Percentiles rank a stretch among this genome's conserved stretches.
Evolutionary conservation across 139 green algal genomes (phyloP).

Genomic region (Pleodorina starrii): DNA sequence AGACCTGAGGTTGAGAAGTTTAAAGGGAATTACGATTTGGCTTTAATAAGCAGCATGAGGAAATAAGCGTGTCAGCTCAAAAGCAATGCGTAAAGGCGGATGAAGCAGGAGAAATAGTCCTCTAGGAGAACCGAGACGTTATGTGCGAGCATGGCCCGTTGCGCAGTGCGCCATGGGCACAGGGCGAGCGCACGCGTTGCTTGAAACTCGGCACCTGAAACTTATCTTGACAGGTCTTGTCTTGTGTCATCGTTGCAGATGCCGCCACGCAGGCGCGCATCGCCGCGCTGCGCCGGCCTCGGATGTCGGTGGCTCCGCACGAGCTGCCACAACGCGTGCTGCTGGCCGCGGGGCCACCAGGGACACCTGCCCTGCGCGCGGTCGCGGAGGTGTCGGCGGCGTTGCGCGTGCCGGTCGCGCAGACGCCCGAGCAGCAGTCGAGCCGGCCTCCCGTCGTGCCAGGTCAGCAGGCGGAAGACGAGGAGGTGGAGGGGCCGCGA

Average conservation of each 20-base stretch:
- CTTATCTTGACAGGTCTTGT: no score
- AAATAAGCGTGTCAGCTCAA: no score
- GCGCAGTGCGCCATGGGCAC: no score
- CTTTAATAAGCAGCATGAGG: no score
- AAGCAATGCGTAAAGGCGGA: no score
- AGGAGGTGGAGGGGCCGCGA: background rate
- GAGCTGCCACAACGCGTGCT: slow-evolving; percentile 26
- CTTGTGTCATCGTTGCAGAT: slow-evolving; percentile 24
- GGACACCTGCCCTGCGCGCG: background rate
- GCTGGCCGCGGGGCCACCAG: background rate
- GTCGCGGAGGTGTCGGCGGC: background rate
- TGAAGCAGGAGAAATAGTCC: no score
- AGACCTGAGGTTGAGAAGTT: no score
- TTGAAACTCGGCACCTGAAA: no score
- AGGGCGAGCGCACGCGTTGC: no score
- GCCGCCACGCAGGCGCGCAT: background rate
- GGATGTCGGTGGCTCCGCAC: slow-evolving; percentile 10
- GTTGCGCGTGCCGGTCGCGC: background rate
- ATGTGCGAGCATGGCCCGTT: no score
- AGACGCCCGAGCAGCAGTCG: background rate
- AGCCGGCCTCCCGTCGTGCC: background rate
- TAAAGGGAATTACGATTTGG: no score
- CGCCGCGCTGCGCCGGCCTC: background rate
- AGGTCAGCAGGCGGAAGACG: slow-evolving; percentile 13
- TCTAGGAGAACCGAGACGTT: no score